Percentiles rank a stretch among this genome's conserved stretches.
Evolutionary conservation across 164 flowering plant species (phyloP).

Genomic region (Annona squamosa): DNA sequence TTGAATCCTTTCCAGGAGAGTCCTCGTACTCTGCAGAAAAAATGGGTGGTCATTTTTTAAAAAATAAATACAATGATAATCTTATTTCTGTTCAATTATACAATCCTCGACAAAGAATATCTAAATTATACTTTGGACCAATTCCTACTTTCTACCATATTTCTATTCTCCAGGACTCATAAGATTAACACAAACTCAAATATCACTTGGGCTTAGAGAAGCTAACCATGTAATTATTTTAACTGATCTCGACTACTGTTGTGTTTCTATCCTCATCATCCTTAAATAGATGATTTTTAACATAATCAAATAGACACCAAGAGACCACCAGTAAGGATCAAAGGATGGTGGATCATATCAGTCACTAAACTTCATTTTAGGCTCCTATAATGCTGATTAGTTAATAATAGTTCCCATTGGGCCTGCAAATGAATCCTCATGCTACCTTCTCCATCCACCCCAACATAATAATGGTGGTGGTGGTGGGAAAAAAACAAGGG

Average conservation of each 20-base stretch:
- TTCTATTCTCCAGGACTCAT: background rate
- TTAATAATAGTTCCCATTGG: no score
- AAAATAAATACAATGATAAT: background rate
- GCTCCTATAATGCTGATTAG: background rate
- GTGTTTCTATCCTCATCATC: no score
- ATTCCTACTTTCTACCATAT: background rate
- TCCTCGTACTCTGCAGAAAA: slow-evolving; percentile 62
- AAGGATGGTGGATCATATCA: background rate
- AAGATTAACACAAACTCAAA: background rate
- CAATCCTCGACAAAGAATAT: background rate
- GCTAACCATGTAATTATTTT: no score
- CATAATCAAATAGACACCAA: background rate
- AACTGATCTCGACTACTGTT: no score
- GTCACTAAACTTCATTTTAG: background rate
- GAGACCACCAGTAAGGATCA: background rate
- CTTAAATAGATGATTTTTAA: no score
- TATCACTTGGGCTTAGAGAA: background rate
- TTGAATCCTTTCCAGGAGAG: slow-evolving; percentile 25
- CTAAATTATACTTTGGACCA: background rate
- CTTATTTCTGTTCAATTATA: background rate
- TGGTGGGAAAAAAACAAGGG: no score
- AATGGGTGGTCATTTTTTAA: background rate
- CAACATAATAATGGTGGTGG: no score
- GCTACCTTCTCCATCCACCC: no score
- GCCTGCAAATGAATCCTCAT: no score